Evolutionary conservation across 805 yeast genomes (phyloP), one percentile per base, ranked within the genome.

Genomic region (Starmerella stigmatis): DNA sequence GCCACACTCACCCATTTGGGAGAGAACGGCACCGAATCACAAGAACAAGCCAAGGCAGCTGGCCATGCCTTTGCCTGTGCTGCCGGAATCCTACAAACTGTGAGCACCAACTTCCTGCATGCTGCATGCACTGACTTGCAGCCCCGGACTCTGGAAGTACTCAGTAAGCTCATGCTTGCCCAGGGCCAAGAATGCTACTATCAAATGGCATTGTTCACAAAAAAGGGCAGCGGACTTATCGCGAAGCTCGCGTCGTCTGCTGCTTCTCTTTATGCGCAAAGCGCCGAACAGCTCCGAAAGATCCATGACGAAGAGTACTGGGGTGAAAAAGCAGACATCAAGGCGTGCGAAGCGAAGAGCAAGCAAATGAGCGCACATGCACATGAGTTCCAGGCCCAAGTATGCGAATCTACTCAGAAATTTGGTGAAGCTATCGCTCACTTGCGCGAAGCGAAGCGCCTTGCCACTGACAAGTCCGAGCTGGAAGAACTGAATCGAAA

Each of bases 111-210:
- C 62, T 89, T 89, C 62, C 65, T 86, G 38, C 92, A 88, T 63
- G 89, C 96, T 0, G 96, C 97, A 0, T 76, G 86, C 4, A 67
- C 71, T 5, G 98, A 89, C 62, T 65, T 88, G 41, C 69, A 73
- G 48, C 81, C 81, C 27, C 75, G 79, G 19, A 77, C 85, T 0
- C 75, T 84, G 9, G 70, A 71, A 33, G 79, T 84, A 28, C 69
- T 89, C 41, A 60, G 71, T 13, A 72, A 72, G 51, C 61, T 88
- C 44, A 76, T 81, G 75, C 66, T 86, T 45, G 92, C 94, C 0
- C 95, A 89, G 61, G 85, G 92, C 3, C 96, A 88, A 59, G 96
- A 92, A 53, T 72, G 81, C 6, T 88, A 89, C 60, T 64, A 81
- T 3, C 60, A 79, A 56, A 80, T 76, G 52, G 74, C 77, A 8